phyloP scores from a whole-genome alignment of 345 rosid genomes.

The Eucalyptus regnans region DNA sequence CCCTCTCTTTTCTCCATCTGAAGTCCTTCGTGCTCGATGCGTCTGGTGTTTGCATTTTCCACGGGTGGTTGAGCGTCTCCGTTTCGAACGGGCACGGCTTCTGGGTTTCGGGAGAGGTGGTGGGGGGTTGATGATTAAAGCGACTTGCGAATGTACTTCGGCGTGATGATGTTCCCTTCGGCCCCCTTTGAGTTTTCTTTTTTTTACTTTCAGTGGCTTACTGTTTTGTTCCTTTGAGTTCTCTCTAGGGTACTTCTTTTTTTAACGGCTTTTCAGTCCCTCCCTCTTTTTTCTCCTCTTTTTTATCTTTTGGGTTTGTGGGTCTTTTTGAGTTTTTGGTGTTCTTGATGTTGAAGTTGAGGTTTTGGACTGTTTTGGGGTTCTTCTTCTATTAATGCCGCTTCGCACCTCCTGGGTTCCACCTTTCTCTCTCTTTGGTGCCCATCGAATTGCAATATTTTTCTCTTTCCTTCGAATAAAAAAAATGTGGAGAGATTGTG shows the following conservation, averaged over 20 bases:
- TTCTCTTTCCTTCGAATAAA: background rate
- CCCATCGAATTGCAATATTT: background rate
- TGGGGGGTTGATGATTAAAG: background rate
- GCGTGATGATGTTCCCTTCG: background rate
- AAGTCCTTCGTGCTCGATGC: background rate
- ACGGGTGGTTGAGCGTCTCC: background rate
- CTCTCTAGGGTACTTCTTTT: background rate
- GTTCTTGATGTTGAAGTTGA: conserved; percentile 38
- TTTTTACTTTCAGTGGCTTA: background rate
- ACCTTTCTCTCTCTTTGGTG: background rate
- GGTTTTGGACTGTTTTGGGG: conserved; percentile 30
- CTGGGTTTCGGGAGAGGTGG: background rate
- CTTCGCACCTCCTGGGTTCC: background rate
- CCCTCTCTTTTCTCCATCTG: background rate
- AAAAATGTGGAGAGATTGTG: background rate
- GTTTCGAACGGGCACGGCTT: background rate
- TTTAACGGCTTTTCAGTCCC: background rate
- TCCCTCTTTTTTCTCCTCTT: background rate
- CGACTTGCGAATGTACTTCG: background rate
- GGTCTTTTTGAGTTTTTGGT: conserved; percentile 18
- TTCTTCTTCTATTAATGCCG: background rate
- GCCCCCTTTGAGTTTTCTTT: background rate
- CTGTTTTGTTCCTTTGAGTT: background rate
- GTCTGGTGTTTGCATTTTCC: background rate
- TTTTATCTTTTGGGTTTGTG: background rate